These are phyloP conservation scores for Ambispora gerdemannii DNA, from an alignment of 192 early-diverging fungal genomes.

Conservation along the genomic window DNA sequence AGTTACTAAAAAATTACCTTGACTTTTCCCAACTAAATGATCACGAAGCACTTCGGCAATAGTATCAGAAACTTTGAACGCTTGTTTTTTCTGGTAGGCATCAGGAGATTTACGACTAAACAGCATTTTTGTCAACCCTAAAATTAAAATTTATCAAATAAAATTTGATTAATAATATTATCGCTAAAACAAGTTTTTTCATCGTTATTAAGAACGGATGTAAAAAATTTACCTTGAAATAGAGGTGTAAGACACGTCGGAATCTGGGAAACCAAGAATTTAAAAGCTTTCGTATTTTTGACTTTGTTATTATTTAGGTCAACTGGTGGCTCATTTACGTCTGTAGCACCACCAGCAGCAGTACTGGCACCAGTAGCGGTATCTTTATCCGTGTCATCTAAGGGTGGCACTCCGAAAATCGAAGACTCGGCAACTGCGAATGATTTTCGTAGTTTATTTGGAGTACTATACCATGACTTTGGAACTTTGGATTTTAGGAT, in stretches of 20 bases:
- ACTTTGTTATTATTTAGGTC: slow-evolving; percentile 58
- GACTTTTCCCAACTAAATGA: slow-evolving; percentile 47
- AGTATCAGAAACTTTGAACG: slow-evolving; percentile 57
- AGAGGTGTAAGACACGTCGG: slow-evolving; percentile 58
- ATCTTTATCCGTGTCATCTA: slow-evolving; percentile 37
- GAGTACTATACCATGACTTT: slow-evolving; percentile 63
- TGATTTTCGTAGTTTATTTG: slow-evolving; percentile 40
- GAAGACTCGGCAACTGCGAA: background rate
- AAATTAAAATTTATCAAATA: background rate
- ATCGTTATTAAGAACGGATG: background rate
- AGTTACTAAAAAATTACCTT: no score
- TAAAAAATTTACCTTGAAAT: slow-evolving; percentile 57
- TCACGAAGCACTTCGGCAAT: slow-evolving; percentile 54
- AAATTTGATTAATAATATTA: background rate
- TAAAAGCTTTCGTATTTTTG: slow-evolving; percentile 64
- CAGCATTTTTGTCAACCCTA: slow-evolving; percentile 59
- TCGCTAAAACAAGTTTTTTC: no score
- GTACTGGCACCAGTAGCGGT: slow-evolving; percentile 29
- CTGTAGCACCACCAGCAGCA: slow-evolving; percentile 30
- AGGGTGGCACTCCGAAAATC: slow-evolving; percentile 5
- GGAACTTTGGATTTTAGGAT: slow-evolving; percentile 57
- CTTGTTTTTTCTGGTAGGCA: slow-evolving; percentile 43
- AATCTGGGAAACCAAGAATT: slow-evolving; percentile 63
- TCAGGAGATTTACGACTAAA: slow-evolving; percentile 55
- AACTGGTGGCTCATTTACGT: slow-evolving; percentile 28